These are phyloP conservation scores for Angomonas deanei DNA, from an alignment of 208 protist species.

Conservation along the genomic window DNA sequence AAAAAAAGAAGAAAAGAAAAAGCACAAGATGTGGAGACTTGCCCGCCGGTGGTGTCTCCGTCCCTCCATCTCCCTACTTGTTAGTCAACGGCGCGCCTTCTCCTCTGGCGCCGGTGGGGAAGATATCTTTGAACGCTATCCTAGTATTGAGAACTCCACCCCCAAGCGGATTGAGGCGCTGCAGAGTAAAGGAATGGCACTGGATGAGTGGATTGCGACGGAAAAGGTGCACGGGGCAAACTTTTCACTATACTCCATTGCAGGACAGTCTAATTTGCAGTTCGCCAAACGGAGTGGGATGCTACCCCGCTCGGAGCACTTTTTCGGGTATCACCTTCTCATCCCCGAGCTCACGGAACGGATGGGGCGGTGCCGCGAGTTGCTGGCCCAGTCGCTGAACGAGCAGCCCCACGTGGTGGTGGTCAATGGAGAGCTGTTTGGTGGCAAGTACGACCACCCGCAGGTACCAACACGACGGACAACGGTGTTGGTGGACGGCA, in stretches of 20 bases:
- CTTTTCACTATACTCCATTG: conserved; percentile 80
- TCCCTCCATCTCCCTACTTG: no score
- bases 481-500: conserved; percentile 57
- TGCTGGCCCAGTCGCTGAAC: conserved; percentile 26
- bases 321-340: conserved; percentile 83
- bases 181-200: conserved; percentile 33
- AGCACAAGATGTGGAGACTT: no score
- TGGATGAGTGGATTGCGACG: conserved; percentile 85
- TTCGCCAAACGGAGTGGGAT: conserved; percentile 82
- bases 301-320: conserved; percentile 71
- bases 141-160: conserved; percentile 80
- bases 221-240: conserved; percentile 89
- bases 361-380: conserved; percentile 24
- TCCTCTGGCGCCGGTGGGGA: background rate
- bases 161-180: conserved; percentile 51
- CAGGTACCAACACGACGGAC: conserved; percentile 34
- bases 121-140: conserved; percentile 70
- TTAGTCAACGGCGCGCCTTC: no score
- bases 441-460: conserved; percentile 85
- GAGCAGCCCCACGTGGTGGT: conserved; percentile 42
- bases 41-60: no score
- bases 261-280: conserved; percentile 36
- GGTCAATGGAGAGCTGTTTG: conserved; percentile 83
- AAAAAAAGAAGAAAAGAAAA: no score
- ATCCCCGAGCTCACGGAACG: conserved; percentile 59